Evolutionary conservation across 1,284 basidiomycete species (phyloP).

Genomic region (Pseudozyma sp.): DNA sequence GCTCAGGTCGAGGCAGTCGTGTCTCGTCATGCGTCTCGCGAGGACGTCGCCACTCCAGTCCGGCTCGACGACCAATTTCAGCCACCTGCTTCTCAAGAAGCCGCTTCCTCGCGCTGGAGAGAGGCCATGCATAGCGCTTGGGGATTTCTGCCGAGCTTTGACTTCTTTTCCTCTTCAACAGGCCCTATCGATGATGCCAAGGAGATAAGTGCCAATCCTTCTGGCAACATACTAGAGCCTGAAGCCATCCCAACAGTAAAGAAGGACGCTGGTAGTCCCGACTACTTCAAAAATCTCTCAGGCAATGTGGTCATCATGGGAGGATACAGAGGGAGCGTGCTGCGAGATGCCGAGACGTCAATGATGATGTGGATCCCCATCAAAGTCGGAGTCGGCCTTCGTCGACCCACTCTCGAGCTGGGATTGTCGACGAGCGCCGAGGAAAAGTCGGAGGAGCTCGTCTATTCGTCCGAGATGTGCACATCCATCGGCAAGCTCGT

Average conservation of each 20-base stretch:
- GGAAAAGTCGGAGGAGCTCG: slow-evolving; percentile 52
- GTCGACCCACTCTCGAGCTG: slow-evolving; percentile 62
- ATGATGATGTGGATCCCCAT: slow-evolving; percentile 67
- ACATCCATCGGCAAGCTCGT: slow-evolving; percentile 60
- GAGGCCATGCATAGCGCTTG: slow-evolving; percentile 38
- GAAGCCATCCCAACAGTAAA: slow-evolving; percentile 51
- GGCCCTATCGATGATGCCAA: neutral
- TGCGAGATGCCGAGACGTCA: slow-evolving; percentile 60
- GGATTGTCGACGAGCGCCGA: slow-evolving; percentile 59
- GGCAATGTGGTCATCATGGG: slow-evolving; percentile 67
- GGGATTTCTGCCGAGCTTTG: slow-evolving; percentile 41
- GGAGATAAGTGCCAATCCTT: slow-evolving; percentile 1
- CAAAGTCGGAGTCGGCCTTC: slow-evolving; percentile 62
- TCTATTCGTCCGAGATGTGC: slow-evolving; percentile 62
- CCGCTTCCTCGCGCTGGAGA: slow-evolving; percentile 15
- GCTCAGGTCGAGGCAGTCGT: slow-evolving; percentile 40
- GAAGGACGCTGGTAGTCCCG: slow-evolving; percentile 40
- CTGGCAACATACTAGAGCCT: slow-evolving; percentile 30
- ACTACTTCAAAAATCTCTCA: slow-evolving; percentile 58
- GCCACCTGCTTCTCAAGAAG: slow-evolving; percentile 6
- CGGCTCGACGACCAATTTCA: slow-evolving; percentile 9
- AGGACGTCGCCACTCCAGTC: slow-evolving; percentile 12
- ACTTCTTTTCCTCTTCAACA: slow-evolving; percentile 14
- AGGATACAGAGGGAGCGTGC: slow-evolving; percentile 66
- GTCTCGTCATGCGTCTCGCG: slow-evolving; percentile 26